phyloP scores from a whole-genome alignment of 192 early-diverging fungal genomes.

The Gryganskiella cystojenkinii region DNA sequence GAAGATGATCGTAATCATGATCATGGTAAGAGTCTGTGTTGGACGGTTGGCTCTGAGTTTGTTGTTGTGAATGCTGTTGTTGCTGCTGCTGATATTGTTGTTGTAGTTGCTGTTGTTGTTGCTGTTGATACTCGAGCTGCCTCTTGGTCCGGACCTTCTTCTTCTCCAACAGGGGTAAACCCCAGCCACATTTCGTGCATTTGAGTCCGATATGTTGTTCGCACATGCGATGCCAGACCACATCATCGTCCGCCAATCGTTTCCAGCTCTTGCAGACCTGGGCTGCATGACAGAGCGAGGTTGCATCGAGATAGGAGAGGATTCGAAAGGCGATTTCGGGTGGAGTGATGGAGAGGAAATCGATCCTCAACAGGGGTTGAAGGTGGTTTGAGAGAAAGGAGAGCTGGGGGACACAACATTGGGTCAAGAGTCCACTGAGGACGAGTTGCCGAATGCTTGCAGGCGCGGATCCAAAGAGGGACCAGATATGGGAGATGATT shows the following conservation, averaged over 20 bases:
- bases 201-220: constrained; percentile 97
- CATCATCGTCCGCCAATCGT: constrained; percentile 88
- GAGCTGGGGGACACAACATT: constrained; percentile 89
- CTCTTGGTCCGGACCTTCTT: constrained; percentile 60
- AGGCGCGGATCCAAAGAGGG: constrained; percentile 73
- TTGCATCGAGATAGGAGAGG: constrained; percentile 92
- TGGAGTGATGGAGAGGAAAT: constrained; percentile 82
- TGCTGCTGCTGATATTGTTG: constrained; percentile 24
- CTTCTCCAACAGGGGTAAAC: constrained; percentile 85
- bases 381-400: constrained; percentile 81
- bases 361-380: constrained; percentile 80
- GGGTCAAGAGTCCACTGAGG: constrained; percentile 79
- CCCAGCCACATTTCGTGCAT: constrained; percentile 97
- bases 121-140: constrained; percentile 21
- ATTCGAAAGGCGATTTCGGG: constrained; percentile 86
- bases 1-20: not conserved
- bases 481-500: constrained; percentile 78
- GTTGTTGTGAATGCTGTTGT: constrained; percentile 10
- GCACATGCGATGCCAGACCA: constrained; percentile 97
- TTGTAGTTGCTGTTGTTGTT: constrained; percentile 15
- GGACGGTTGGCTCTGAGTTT: not conserved
- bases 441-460: constrained; percentile 73
- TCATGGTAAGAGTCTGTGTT: constrained; percentile 19
- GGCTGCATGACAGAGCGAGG: constrained; percentile 89
- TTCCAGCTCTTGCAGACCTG: constrained; percentile 89